Base-by-base conservation (phyloP, 352 stramenopile genomes). In the Globisporangium cystogenes region DNA sequence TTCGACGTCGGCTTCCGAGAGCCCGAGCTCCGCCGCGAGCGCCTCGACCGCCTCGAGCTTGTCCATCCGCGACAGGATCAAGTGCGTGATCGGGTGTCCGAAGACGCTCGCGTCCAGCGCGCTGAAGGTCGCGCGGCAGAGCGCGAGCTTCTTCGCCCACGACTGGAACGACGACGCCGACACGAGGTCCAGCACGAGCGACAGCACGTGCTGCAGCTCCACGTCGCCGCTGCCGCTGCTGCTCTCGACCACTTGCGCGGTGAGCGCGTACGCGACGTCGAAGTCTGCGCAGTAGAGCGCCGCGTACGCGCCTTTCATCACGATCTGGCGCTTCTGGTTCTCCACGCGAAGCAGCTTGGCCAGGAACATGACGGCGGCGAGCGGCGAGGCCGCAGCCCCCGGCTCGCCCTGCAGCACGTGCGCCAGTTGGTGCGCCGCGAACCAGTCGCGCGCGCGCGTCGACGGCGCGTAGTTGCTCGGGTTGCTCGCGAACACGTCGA, bases 231-330 rank as follows among this genome's bases (percentile, higher is more conserved):
- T 41, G n/a, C 7, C 20, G 29, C 2, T 39, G 46, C 29, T 26
- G 4, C 48, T 65, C 40, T 65, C 52, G 5, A 74, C 62, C 21
- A 86, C 59, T 52, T 74, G 53, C 33, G 65, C 72, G 1, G 71
- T 79, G 31, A 90, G 54, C 12, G 63, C 52, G 29, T 76, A 71
- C 15, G 77, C 73, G 45, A 80, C 69, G 33, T 87, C 75, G 21
- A 76, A 88, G 55, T 90, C 77, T 33, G 69, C 65, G 35, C 75
- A 87, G 33, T 88, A 87, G 1, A 90, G 53, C 3, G 80, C 75
- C 6, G 80, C 72, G 51, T 88, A 86, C 7, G 77, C 73, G 11
- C 74, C 75, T 61, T 87, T 84, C 60, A 87, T 71, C 60, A 66
- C 55, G 37, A 88, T 84, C 40, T 73, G 60, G 23, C 75, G 51